Evolutionary conservation across 352 stramenopile species (phyloP).

Genomic region (Phytophthora idaei): DNA sequence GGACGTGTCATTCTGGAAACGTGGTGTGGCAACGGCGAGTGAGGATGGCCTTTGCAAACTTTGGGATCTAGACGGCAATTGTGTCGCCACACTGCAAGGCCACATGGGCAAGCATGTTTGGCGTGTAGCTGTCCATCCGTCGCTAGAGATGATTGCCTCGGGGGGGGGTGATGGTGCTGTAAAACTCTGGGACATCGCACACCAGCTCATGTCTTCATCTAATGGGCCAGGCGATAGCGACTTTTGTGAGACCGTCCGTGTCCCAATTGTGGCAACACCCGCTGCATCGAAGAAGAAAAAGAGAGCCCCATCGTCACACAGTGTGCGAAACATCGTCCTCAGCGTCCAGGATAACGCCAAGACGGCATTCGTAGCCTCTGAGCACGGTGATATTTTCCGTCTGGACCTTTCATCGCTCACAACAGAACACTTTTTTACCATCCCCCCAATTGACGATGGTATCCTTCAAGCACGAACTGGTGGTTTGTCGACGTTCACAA

Average conservation of each 20-base stretch:
- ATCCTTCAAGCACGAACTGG: slow-evolving; percentile 22
- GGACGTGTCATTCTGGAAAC: slow-evolving; percentile 78
- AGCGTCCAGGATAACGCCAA: slow-evolving; percentile 30
- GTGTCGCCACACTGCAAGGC: slow-evolving; percentile 73
- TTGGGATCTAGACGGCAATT: slow-evolving; percentile 66
- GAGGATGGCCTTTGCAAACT: slow-evolving; percentile 83
- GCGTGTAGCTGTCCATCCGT: slow-evolving; percentile 69
- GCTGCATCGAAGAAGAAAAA: slow-evolving; percentile 38
- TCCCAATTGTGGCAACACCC: slow-evolving; percentile 19
- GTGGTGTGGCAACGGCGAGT: slow-evolving; percentile 60
- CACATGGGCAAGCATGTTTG: slow-evolving; percentile 82
- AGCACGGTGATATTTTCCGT: slow-evolving; percentile 64
- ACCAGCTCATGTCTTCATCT: slow-evolving; percentile 58
- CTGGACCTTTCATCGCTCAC: slow-evolving; percentile 43
- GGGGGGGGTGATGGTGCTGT: slow-evolving; percentile 78
- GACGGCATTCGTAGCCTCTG: slow-evolving; percentile 62
- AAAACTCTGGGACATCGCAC: slow-evolving; percentile 79
- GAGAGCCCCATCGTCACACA: slow-evolving; percentile 35
- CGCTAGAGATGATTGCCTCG: slow-evolving; percentile 56
- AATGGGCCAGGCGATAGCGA: slow-evolving; percentile 12
- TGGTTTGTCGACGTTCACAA: slow-evolving; percentile 52
- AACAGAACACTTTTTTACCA: slow-evolving; percentile 41
- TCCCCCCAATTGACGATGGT: slow-evolving; percentile 6
- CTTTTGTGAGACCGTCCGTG: slow-evolving; percentile 26
- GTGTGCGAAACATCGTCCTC: slow-evolving; percentile 60